Percentiles rank a stretch among this genome's conserved stretches.
These are phyloP conservation scores for Trifolium repens DNA, from an alignment of 306 rosid species.

Conservation along the genomic window DNA sequence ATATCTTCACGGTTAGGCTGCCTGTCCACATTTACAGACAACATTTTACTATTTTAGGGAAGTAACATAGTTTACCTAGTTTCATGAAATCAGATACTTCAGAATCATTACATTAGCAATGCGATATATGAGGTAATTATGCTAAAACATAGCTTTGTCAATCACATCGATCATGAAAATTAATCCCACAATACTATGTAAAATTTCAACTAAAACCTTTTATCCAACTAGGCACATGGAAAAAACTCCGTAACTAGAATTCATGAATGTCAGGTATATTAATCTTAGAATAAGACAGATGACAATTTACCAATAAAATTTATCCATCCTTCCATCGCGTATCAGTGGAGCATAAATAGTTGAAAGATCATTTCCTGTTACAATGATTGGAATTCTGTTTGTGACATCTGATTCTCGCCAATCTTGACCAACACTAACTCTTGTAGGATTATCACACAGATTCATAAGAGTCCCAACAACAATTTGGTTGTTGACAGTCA, in stretches of 20 bases:
- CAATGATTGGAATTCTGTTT: conserved; percentile 86
- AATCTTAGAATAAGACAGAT: conserved; percentile 27
- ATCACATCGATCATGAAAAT: conserved; percentile 32
- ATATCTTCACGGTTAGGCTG: conserved; percentile 91
- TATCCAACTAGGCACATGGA: conserved; percentile 12
- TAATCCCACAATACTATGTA: conserved; percentile 18
- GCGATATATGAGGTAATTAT: conserved; percentile 21
- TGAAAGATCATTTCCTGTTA: conserved; percentile 95
- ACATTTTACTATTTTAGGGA: conserved; percentile 34
- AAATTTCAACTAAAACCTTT: conserved; percentile 31
- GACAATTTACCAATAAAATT: conserved; percentile 82
- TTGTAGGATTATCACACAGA: conserved; percentile 88
- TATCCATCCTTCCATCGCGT: conserved; percentile 99
- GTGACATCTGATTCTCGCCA: conserved; percentile 85
- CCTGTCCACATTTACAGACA: conserved; percentile 65
- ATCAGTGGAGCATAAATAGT: conserved; percentile 94
- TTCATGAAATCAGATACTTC: conserved; percentile 34
- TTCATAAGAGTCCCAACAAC: conserved; percentile 98
- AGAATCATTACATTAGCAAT: conserved; percentile 25
- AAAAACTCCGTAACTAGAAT: conserved; percentile 13
- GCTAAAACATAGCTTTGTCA: conserved; percentile 20
- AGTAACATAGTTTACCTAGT: conserved; percentile 31
- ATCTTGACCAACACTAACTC: conserved; percentile 91
- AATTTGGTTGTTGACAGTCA: conserved; percentile 98
- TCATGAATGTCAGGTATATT: conserved; percentile 21